Conservation (phyloP, 2,329 filamentous ascomycete species). For the Drechslerella dactyloides region DNA sequence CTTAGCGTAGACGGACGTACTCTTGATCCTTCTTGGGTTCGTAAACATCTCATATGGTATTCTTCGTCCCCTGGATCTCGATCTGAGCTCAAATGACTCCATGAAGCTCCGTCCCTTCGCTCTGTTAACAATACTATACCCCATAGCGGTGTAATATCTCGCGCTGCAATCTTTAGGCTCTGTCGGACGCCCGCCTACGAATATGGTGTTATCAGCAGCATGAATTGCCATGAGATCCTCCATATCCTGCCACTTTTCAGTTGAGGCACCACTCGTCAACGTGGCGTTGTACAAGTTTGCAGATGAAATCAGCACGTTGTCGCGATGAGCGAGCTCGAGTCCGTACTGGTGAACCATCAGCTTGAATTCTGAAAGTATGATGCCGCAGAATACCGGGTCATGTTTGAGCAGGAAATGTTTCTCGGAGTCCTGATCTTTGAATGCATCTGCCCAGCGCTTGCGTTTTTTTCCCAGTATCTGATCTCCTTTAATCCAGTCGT, state of each 20-base stretch:
- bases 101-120: constrained; percentile 4
- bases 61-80: neutral
- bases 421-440: neutral
- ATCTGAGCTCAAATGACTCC: neutral
- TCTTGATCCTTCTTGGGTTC: neutral
- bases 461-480: neutral
- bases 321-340: neutral
- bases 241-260: constrained; percentile 18
- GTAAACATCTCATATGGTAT: neutral
- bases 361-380: constrained; percentile 8
- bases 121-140: constrained; percentile 6
- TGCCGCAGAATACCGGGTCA: constrained; percentile 15
- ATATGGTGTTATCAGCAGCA: constrained; percentile 13
- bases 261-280: neutral
- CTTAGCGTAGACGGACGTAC: constrained; percentile 1
- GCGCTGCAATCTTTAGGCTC: neutral
- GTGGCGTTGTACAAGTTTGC: constrained; percentile 24
- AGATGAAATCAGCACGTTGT: neutral
- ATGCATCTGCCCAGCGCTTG: neutral
- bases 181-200: constrained; percentile 8
- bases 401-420: constrained; percentile 16
- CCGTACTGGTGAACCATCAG: neutral
- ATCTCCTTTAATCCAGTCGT: constrained; percentile 1
- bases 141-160: neutral
- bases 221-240: constrained; percentile 25